Evolutionary conservation across 371 early-diverging fungal species (phyloP), one percentile per base, ranked within the genome.

Genomic region (Mortierella sp.): DNA sequence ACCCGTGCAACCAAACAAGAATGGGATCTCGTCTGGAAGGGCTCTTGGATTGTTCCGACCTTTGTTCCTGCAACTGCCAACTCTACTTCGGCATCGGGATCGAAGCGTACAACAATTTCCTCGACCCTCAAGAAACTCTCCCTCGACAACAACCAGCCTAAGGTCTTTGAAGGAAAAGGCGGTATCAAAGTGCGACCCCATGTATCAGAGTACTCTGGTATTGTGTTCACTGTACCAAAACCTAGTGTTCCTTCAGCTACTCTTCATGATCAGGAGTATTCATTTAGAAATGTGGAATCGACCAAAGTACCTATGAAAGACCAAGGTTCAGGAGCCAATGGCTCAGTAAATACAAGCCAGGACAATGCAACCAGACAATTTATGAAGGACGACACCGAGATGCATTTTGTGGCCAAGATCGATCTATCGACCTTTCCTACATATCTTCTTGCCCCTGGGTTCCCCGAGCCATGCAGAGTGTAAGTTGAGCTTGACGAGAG

Each of bases 351-450:
- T 9, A 3, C 9, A 3, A 9, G 37, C 9, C 37, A 5, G 37
- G 37, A 37, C 9, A 37, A 37, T 0, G 53, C 51, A 16, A 30
- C 28, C 18, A 43, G 7, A 0, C 66, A 58, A 26, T 4, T 65
- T 12, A 60, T 57, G 55, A 44, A 51, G 23, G 74, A 74, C 2
- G 68, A 65, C 25, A 66, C 66, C 18, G 75, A 75, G 52, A 75
- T 75, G 75, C 75, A 75, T 55, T 45, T 75, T 29, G 62, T 75
- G 21, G 70, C 75, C 12, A 70, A 64, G 56, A 70, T 75, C 67
- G 44, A 55, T 18, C 63, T 70, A 7, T 55, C 50, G 6, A 70
- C 56, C 43, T 75, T 75, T 21, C 75, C 75, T 5, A 46, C 58
- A 4, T 75, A 59, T 18, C 62, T 75, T n/a, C 52, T 75, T 15